phyloP scores from a whole-genome alignment of 2,329 filamentous ascomycete species.

The Pseudogymnoascus sp. region DNA sequence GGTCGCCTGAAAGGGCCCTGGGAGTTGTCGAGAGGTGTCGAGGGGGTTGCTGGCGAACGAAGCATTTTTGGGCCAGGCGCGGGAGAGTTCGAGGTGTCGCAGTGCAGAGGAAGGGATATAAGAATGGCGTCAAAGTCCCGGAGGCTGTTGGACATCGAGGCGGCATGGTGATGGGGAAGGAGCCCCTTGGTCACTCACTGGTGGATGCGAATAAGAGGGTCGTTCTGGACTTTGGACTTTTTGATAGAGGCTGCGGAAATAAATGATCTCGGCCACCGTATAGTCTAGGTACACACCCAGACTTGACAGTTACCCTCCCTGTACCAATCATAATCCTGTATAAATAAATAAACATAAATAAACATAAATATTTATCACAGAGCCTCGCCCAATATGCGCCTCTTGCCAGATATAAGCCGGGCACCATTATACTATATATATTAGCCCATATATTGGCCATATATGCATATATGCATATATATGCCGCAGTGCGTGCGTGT shows the following conservation, averaged over 20 bases:
- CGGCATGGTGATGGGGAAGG: constrained; percentile 19
- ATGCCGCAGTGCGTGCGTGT: neutral
- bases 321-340: neutral
- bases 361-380: neutral
- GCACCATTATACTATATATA: neutral
- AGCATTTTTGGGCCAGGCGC: neutral
- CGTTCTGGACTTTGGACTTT: neutral
- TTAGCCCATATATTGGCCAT: neutral
- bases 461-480: neutral
- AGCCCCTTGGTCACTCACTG: neutral
- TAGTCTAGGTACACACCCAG: neutral
- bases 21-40: neutral
- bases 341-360: too few relatives aligned
- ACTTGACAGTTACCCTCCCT: neutral
- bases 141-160: constrained; percentile 23
- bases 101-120: constrained; percentile 25
- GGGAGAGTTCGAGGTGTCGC: neutral
- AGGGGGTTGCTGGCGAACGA: neutral
- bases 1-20: neutral
- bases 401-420: neutral
- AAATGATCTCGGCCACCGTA: constrained; percentile 3
- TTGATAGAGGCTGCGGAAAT: constrained; percentile 7
- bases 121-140: constrained; percentile 26
- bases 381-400: neutral
- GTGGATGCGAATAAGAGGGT: neutral